Base-by-base conservation (phyloP, 768 basidiomycete genomes). In the Russula olivacea region DNA sequence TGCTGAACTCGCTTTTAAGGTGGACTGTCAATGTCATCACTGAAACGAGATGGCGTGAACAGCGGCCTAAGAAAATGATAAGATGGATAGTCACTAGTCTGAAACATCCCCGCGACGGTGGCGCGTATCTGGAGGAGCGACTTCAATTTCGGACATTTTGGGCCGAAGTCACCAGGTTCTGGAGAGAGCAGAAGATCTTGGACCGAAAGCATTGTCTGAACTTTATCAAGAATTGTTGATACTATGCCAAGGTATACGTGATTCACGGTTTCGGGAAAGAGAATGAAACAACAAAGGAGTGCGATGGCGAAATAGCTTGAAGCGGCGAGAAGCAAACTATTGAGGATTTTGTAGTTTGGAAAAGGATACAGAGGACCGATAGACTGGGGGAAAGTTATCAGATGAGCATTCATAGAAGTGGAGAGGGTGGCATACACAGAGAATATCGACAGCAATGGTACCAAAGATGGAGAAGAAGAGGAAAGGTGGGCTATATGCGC, bases 211-310 rank as follows among this genome's bases (percentile, higher is more conserved):
- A 78, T 62, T 28, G 49, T 55, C 61, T 72, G 64, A 15, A 76
- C 50, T 28, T 71, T 70, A 15, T 68, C 69, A 2, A 78, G 69
- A 43, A 76, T 71, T 9, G 55, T 68, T 5, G 71, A 70, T 23
- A 73, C 52, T 15, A 66, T 69, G 30, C 66, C 68, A 59, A 81
- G 72, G 32, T 73, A 72, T 7, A 74, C 68, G 55, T 81, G 79
- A 62, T 79, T 78, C 57, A 84, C 72, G 0, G 81, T 77, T 67
- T 83, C 77, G 5, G 84, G 84, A 69, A 84, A 85, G 52, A 83
- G 70, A 58, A 83, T 66, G 10, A 80, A 58, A 28, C 78, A 77
- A 5, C 75, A 68, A 4, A 78, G 71, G 21, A 80, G 43, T 0
- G 75, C 81, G 58, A 83, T 80, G 19, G 74, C 83, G 51, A 79